Evolutionary conservation across 2,329 filamentous ascomycete species (phyloP).

Genomic region (Colletotrichum cuscutae): DNA sequence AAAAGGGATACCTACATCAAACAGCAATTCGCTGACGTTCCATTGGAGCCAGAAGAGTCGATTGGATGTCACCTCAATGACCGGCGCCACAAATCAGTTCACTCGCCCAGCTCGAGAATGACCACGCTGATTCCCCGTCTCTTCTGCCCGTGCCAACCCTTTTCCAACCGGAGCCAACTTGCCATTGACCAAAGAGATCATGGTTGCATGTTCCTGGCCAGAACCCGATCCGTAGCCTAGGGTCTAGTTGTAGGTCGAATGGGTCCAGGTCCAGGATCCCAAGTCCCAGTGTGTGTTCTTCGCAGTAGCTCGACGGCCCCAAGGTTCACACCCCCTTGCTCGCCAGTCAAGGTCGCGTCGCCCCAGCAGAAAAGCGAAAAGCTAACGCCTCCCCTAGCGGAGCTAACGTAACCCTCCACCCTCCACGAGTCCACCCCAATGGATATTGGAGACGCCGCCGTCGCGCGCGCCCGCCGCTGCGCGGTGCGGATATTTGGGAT

Average conservation of each 20-base stretch:
- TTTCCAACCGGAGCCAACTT: neutral
- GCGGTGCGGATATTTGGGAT: slow-evolving; percentile 19
- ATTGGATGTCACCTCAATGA: slow-evolving; percentile 17
- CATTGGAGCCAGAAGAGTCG: neutral
- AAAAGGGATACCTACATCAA: neutral
- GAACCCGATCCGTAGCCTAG: neutral
- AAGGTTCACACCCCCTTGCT: neutral
- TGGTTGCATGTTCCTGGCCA: slow-evolving; percentile 29
- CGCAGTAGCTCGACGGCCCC: neutral
- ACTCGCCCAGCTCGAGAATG: neutral
- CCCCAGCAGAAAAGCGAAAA: slow-evolving; percentile 1
- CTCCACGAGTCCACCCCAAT: neutral
- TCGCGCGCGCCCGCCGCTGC: slow-evolving; percentile 3
- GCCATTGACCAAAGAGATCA: neutral
- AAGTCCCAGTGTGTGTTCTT: neutral
- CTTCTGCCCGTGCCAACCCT: neutral
- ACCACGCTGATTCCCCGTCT: no score
- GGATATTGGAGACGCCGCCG: neutral
- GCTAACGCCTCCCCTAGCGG: neutral
- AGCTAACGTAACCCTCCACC: neutral
- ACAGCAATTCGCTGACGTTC: slow-evolving; percentile 8
- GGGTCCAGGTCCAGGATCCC: slow-evolving; percentile 2
- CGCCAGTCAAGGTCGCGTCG: neutral
- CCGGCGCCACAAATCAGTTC: neutral
- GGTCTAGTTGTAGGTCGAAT: neutral